Percentiles rank a stretch among this genome's conserved stretches.
Conservation (phyloP, 1,284 basidiomycete genomes). For the Agroathelia rolfsii region DNA sequence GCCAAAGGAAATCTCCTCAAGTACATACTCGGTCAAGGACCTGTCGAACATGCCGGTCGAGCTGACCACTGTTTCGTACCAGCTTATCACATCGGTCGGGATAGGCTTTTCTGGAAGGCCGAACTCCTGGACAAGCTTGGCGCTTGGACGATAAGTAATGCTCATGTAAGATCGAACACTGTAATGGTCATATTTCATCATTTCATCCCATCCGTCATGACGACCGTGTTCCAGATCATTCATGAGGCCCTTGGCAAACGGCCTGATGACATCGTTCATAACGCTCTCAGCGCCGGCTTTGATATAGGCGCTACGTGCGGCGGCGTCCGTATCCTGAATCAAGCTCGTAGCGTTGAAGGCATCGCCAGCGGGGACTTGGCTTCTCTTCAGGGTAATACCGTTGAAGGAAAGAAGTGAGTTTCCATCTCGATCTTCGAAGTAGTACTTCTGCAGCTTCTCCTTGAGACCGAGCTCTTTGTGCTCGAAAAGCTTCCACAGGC, state of each 20-base stretch:
- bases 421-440: conserved; percentile 1
- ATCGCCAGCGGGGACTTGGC: neutral
- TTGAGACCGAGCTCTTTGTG: too few relatives aligned
- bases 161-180: conserved; percentile 17
- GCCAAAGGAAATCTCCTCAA: conserved; percentile 4
- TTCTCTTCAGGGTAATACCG: conserved; percentile 1
- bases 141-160: neutral
- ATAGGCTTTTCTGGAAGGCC: conserved; percentile 7
- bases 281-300: conserved; percentile 10
- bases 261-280: neutral
- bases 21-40: conserved; percentile 16
- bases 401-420: conserved; percentile 2
- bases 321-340: neutral
- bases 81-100: conserved; percentile 17
- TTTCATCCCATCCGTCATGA: conserved; percentile 16
- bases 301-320: conserved; percentile 4
- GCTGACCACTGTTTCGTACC: conserved; percentile 18
- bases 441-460: conserved; percentile 3
- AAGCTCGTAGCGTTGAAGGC: neutral
- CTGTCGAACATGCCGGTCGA: conserved; percentile 17
- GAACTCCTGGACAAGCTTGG: conserved; percentile 4
- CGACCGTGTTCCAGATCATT: conserved; percentile 6
- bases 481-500: conserved; percentile 13
- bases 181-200: conserved; percentile 17
- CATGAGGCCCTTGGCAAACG: conserved; percentile 10